Evolutionary conservation across 2,329 filamentous ascomycete species (phyloP).

Genomic region (Aureobasidium mangrovei): DNA sequence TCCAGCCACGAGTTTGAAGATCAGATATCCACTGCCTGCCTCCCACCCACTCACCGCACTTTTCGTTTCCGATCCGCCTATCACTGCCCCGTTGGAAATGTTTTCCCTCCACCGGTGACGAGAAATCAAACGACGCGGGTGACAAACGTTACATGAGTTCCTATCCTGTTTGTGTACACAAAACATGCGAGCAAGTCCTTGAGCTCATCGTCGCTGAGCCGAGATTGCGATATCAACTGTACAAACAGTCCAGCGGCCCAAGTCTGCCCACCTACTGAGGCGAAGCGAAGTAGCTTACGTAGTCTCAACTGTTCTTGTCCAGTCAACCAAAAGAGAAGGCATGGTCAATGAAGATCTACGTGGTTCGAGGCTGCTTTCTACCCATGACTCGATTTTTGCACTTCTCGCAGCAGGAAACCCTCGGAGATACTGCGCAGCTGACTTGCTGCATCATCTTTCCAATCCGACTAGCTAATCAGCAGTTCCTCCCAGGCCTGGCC

Average conservation of each 20-base stretch:
- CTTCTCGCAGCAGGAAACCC: too few species aligned
- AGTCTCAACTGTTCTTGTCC: background rate
- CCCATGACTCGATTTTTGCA: background rate
- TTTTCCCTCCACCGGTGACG: background rate
- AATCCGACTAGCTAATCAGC: too few species aligned
- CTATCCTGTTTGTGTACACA: conserved; percentile 9
- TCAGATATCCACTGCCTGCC: background rate
- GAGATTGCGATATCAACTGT: conserved; percentile 14
- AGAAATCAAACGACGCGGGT: background rate
- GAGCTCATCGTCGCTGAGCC: background rate
- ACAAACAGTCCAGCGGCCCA: conserved; percentile 4
- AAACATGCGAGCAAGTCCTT: conserved; percentile 5
- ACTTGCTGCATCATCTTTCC: background rate
- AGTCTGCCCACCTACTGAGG: conserved; percentile 7
- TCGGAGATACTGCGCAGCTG: background rate
- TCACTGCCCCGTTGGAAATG: background rate
- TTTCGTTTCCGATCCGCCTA: background rate
- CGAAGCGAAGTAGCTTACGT: conserved; percentile 2
- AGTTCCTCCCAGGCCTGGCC: background rate
- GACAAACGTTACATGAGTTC: conserved; percentile 7
- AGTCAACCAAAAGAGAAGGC: background rate
- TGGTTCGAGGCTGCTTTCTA: background rate
- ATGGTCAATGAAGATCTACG: background rate
- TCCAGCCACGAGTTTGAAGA: background rate
- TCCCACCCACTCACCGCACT: conserved; percentile 3